Base-by-base conservation (phyloP, 1,284 basidiomycete genomes). In the Melanopsichium pennsylvanicum region DNA sequence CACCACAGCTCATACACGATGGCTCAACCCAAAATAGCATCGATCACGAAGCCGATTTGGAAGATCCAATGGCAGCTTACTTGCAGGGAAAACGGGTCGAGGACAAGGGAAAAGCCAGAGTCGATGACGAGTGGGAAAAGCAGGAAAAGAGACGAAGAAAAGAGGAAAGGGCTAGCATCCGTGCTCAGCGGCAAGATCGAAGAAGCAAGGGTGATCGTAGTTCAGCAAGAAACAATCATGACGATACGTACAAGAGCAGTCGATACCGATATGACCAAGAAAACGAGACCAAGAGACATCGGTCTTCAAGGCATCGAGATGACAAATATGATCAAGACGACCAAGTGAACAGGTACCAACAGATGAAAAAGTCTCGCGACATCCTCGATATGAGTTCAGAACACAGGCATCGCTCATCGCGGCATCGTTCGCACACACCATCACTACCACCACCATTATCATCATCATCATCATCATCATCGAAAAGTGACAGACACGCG, bases 51-150 rank as follows among this genome's bases (percentile, higher is more conserved):
- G 39, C n/a, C 54, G 94, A 97, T 81, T 90, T 91, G 5, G 93
- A 97, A 78, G 96, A 99, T 82, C 96, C 96, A 0, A 98, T 99
- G 96, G 88, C 90, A 16, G 91, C 92, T 59, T 97, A 92, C 81
- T 72, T 84, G 33, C 74, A 76, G 63, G 16, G 61, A 78, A 29
- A 39, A 47, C 7, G 13, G 13, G 27, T 29, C 27, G 7, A 22
- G n/a, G n/a, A n/a, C n/a, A 57, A 46, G 29, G 37, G 35, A 12
- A 44, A 44, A 25, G 36, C 21, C 11, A 54, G n/a, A 7, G 45
- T 16, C 33, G 18, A 23, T 23, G 61, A 54, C n/a, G 37, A 40
- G 36, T 47, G 51, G 52, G 50, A 54, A 54, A 43, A 72, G 70
- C 60, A 70, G 44, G 60, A 73, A 38, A 67, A 59, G 52, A 22